A percentile compares a stretch with the other conserved stretches of the same genome.
Conservation (phyloP, 192 early-diverging fungal species). For the Podila clonocystis region DNA sequence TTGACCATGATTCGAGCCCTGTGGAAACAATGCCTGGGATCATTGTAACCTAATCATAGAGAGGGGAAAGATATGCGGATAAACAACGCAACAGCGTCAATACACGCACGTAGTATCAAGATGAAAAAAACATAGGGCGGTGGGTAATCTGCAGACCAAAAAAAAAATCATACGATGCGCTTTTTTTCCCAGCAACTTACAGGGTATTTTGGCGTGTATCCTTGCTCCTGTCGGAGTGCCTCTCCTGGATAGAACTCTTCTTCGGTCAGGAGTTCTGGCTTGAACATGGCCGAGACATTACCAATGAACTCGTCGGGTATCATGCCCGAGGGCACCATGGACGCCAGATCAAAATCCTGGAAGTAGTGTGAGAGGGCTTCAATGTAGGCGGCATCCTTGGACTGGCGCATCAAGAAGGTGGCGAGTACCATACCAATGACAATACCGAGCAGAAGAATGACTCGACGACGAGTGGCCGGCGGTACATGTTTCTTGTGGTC, state of each 20-base stretch:
- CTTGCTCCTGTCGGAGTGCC: constrained; percentile 29
- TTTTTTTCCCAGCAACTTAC: not conserved
- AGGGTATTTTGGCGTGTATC: constrained; percentile 43
- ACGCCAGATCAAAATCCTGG: constrained; percentile 71
- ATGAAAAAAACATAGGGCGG: constrained; percentile 20
- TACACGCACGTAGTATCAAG: not conserved
- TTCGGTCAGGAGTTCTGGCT: constrained; percentile 55
- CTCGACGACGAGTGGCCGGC: constrained; percentile 43
- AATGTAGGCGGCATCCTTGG: constrained; percentile 54
- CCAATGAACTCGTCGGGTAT: constrained; percentile 74
- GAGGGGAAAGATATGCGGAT: constrained; percentile 45
- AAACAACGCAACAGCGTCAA: too few species aligned
- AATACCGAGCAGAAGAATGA: constrained; percentile 65
- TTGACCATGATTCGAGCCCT: constrained; percentile 88
- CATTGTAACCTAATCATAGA: constrained; percentile 73
- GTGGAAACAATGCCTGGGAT: constrained; percentile 92
- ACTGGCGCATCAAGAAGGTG: constrained; percentile 51
- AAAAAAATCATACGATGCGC: constrained; percentile 51
- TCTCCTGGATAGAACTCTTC: constrained; percentile 62
- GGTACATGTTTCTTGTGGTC: constrained; percentile 21
- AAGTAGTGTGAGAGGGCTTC: constrained; percentile 45
- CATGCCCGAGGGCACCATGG: constrained; percentile 71
- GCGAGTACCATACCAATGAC: constrained; percentile 65
- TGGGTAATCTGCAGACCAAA: constrained; percentile 41
- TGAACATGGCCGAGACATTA: constrained; percentile 70